These are phyloP conservation scores for Colletotrichum gigasporum DNA, from an alignment of 2,329 filamentous ascomycete genomes.

Conservation along the genomic window DNA sequence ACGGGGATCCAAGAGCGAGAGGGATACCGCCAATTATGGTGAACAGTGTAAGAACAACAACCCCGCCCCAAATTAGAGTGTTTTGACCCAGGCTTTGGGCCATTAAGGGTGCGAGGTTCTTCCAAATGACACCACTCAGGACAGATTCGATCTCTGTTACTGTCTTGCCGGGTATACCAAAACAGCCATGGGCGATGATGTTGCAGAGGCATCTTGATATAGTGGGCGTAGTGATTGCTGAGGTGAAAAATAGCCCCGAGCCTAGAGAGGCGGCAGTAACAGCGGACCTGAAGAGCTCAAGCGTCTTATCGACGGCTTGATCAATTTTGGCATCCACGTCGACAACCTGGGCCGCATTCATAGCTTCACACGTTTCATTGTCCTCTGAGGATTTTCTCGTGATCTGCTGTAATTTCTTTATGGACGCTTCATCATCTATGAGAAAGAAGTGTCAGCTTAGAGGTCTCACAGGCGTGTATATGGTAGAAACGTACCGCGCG, in stretches of 20 bases:
- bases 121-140: constrained; percentile 34
- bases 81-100: constrained; percentile 27
- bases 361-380: neutral
- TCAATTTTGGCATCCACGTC: constrained; percentile 18
- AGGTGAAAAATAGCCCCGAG: constrained; percentile 23
- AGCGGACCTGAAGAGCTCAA: constrained; percentile 21
- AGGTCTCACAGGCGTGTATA: too few relatives aligned
- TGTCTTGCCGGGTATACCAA: constrained; percentile 33
- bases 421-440: constrained; percentile 24
- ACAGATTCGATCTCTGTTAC: constrained; percentile 35
- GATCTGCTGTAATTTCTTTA: neutral
- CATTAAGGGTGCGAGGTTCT: constrained; percentile 35
- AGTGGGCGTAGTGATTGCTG: constrained; percentile 34
- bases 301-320: constrained; percentile 8
- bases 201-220: constrained; percentile 36
- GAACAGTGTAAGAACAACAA: constrained; percentile 28
- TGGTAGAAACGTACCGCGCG: neutral
- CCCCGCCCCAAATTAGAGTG: constrained; percentile 25
- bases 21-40: constrained; percentile 35
- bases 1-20: neutral
- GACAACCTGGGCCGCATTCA: constrained; percentile 16
- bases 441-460: neutral
- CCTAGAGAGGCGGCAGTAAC: neutral
- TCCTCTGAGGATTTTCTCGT: neutral
- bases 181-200: constrained; percentile 34